Evolutionary conservation across 805 yeast genomes (phyloP).

Genomic region (Candida tammaniensis): DNA sequence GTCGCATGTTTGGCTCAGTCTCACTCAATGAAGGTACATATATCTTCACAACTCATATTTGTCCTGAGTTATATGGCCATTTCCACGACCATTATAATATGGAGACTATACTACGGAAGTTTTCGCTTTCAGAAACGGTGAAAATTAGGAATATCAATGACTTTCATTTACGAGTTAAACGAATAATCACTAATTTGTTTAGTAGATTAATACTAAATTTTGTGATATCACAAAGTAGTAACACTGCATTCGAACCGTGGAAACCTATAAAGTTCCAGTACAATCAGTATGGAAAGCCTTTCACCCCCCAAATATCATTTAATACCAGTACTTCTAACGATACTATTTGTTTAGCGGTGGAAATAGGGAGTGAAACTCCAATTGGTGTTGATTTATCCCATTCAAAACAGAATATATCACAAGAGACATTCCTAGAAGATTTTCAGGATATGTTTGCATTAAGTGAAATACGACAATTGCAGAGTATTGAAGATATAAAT

Average conservation of each 20-base stretch:
- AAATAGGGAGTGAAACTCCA: conserved; percentile 10
- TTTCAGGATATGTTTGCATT: conserved; percentile 43
- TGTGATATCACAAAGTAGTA: conserved; percentile 11
- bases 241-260: conserved; percentile 17
- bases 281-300: conserved; percentile 59
- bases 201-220: conserved; percentile 41
- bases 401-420: conserved; percentile 25
- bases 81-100: conserved; percentile 40
- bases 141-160: conserved; percentile 39
- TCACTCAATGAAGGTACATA: too few species aligned
- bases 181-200: conserved; percentile 46
- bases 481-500: conserved; percentile 9
- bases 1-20: too few species aligned
- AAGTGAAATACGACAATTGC: conserved; percentile 32
- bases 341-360: conserved; percentile 44
- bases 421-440: conserved; percentile 27
- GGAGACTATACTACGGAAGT: conserved; percentile 46
- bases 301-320: conserved; percentile 33
- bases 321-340: conserved; percentile 61
- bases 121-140: conserved; percentile 39
- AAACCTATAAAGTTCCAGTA: conserved; percentile 22
- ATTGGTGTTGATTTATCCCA: conserved; percentile 41
- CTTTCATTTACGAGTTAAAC: conserved; percentile 28
- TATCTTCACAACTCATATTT: conserved; percentile 16
- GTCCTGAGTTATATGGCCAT: conserved; percentile 12